Evolutionary conservation across 257 asterid species (phyloP).

Genomic region (Scutellaria baicalensis): DNA sequence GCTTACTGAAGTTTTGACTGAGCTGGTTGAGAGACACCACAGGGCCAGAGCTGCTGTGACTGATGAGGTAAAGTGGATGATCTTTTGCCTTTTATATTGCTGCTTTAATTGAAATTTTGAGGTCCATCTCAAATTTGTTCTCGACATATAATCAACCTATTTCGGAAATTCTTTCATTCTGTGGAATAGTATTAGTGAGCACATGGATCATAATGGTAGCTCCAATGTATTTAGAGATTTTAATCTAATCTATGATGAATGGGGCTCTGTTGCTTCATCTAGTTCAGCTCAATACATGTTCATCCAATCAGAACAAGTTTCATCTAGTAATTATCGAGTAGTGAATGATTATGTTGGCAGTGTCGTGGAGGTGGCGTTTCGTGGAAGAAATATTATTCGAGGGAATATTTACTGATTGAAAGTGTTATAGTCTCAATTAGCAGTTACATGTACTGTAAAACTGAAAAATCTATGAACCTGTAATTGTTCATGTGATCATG

Average conservation of each 20-base stretch:
- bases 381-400: neutral
- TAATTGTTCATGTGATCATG: no score
- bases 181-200: neutral
- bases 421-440: no score
- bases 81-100: neutral
- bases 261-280: neutral
- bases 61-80: constrained; percentile 54
- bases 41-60: constrained; percentile 85
- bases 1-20: constrained; percentile 67
- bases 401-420: neutral
- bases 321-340: no score
- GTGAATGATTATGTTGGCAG: no score
- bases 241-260: neutral
- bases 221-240: neutral
- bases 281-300: neutral
- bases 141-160: neutral
- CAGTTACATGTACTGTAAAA: no score
- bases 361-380: no score
- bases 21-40: constrained; percentile 75
- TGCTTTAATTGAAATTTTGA: neutral
- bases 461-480: no score
- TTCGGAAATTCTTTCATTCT: neutral
- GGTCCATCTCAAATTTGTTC: neutral
- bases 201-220: neutral
- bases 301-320: neutral